A percentile compares a stretch with the other conserved stretches of the same genome.
These are phyloP conservation scores for Fusarium ramigenum DNA, from an alignment of 2,329 filamentous ascomycete genomes.

Conservation along the genomic window DNA sequence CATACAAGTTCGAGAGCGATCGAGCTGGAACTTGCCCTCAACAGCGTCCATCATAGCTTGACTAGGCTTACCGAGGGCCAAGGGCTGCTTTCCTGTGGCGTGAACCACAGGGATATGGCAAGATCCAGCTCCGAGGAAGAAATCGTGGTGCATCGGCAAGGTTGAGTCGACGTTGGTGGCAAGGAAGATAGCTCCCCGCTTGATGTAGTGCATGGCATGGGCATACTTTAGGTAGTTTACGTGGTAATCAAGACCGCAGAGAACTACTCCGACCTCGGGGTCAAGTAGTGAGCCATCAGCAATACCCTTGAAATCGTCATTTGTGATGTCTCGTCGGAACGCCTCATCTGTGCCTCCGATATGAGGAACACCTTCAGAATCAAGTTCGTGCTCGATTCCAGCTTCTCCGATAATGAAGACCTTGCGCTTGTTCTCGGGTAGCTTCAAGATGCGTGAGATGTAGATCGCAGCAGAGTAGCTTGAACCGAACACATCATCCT, in stretches of 20 bases:
- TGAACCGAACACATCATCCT: slow-evolving; percentile 95
- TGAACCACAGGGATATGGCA: slow-evolving; percentile 80
- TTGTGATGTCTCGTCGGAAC: slow-evolving; percentile 79
- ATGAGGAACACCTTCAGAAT: slow-evolving; percentile 79
- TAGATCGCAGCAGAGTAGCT: slow-evolving; percentile 96
- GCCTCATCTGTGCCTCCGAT: slow-evolving; percentile 87
- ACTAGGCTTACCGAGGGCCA: slow-evolving; percentile 90
- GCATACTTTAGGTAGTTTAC: slow-evolving; percentile 94
- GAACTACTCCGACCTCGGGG: slow-evolving; percentile 87
- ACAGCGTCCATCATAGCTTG: slow-evolving; percentile 99
- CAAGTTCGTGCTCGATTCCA: slow-evolving; percentile 90
- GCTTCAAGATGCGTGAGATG: slow-evolving; percentile 89
- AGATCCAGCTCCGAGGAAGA: slow-evolving; percentile 93
- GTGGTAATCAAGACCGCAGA: slow-evolving; percentile 92
- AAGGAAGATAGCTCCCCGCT: slow-evolving; percentile 82
- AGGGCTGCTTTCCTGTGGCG: slow-evolving; percentile 74
- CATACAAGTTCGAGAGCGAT: slow-evolving; percentile 90
- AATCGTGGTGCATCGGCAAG: slow-evolving; percentile 78
- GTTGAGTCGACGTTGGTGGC: slow-evolving; percentile 95
- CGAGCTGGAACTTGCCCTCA: slow-evolving; percentile 92
- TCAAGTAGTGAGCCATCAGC: slow-evolving; percentile 82
- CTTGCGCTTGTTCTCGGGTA: slow-evolving; percentile 83
- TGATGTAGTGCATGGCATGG: slow-evolving; percentile 86
- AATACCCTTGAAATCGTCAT: slow-evolving; percentile 81
- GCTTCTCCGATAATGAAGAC: slow-evolving; percentile 93